Conservation (phyloP, 805 yeast genomes). For the Ogataea pini region DNA sequence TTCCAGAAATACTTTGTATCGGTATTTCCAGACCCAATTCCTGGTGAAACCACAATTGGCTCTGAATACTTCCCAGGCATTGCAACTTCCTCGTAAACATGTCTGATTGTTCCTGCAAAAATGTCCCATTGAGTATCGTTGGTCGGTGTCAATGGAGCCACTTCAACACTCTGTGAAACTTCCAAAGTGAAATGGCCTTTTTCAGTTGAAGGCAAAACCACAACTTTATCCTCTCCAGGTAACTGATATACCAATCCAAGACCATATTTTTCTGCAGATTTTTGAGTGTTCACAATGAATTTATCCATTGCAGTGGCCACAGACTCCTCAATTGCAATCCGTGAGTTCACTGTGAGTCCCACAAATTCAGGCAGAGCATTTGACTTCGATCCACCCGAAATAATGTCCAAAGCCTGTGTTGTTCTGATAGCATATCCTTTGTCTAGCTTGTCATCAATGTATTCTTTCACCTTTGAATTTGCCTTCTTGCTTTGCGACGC, state of each 20-base stretch:
- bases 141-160: constrained; percentile 56
- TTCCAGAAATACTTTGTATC: constrained; percentile 65
- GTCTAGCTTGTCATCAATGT: constrained; percentile 30
- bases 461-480: constrained; percentile 39
- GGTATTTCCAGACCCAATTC: constrained; percentile 65
- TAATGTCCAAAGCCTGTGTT: constrained; percentile 50
- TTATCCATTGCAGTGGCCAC: constrained; percentile 38
- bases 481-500: constrained; percentile 40
- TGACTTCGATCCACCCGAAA: constrained; percentile 49
- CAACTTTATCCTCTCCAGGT: constrained; percentile 19
- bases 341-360: constrained; percentile 43
- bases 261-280: constrained; percentile 39
- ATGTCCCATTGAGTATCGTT: constrained; percentile 42
- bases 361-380: constrained; percentile 54
- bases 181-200: constrained; percentile 22
- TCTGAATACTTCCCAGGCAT: constrained; percentile 35
- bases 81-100: constrained; percentile 47
- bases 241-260: constrained; percentile 33
- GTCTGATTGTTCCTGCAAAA: constrained; percentile 46
- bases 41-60: constrained; percentile 51
- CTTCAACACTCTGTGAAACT: constrained; percentile 34
- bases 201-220: constrained; percentile 31
- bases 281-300: constrained; percentile 33
- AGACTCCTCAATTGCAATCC: constrained; percentile 47
- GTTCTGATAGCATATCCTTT: constrained; percentile 44